Conservation (phyloP, 2,329 filamentous ascomycete genomes). For the Aureobasidium sp. region DNA sequence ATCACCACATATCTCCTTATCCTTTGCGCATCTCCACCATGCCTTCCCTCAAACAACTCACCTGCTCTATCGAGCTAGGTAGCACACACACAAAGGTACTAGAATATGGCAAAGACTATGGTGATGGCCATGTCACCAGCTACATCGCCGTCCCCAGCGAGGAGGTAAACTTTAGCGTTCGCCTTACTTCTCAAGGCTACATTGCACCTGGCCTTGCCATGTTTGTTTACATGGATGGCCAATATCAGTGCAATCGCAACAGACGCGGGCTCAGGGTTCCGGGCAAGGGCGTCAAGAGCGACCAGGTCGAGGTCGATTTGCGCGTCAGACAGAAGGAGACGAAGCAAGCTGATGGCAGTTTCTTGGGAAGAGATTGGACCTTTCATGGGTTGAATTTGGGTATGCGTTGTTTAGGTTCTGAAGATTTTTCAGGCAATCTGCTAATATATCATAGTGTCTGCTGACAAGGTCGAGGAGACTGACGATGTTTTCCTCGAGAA, state of each 20-base stretch:
- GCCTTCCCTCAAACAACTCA: constrained; percentile 48
- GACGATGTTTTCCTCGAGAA: constrained; percentile 29
- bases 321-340: constrained; percentile 49
- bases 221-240: constrained; percentile 51
- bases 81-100: constrained; percentile 37
- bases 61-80: constrained; percentile 45
- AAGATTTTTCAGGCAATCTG: not conserved
- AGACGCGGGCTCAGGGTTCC: constrained; percentile 35
- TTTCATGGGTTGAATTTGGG: constrained; percentile 45
- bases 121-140: constrained; percentile 46
- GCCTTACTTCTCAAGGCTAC: constrained; percentile 42
- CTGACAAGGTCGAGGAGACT: constrained; percentile 31
- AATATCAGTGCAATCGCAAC: constrained; percentile 52
- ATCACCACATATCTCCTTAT: too few relatives aligned
- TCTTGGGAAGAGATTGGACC: constrained; percentile 46
- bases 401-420: constrained; percentile 20
- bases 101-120: constrained; percentile 45
- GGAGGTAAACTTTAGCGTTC: constrained; percentile 42
- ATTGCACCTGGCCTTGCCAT: constrained; percentile 48
- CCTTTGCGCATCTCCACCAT: constrained; percentile 31
- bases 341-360: constrained; percentile 36
- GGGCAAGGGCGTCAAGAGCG: constrained; percentile 21
- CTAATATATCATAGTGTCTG: constrained; percentile 27
- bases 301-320: constrained; percentile 40
- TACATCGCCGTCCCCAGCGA: constrained; percentile 44